Evolutionary conservation across 768 basidiomycete species (phyloP), one percentile per base, ranked within the genome.

Genomic region (Epithele typhae): DNA sequence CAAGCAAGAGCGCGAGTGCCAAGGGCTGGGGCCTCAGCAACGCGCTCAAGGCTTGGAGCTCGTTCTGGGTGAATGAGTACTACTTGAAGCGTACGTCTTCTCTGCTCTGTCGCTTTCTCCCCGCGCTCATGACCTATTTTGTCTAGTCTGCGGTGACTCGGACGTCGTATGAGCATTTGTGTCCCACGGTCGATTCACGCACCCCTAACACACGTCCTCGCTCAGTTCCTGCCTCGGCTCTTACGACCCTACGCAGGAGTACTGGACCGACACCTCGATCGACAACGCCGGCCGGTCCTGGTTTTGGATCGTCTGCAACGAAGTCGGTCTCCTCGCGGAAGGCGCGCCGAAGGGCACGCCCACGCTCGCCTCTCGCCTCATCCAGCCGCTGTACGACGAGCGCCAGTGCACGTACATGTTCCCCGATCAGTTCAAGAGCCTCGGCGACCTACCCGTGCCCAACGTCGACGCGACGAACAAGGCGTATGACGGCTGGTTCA

Each of bases 301-400:
- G 84, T 63, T 68, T 46, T 87, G 86, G 86, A 77, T 84, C 57
- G 76, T 81, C 81, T 87, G 86, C 57, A 85, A 82, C 55, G 75
- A 87, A 65, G 72, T 87, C 1, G 86, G 86, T n/a, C 25, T 84
- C 49, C 46, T 68, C 57, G 51, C 65, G 64, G 49, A 66, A 61
- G 65, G 71, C 25, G 70, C 73, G 3, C 74, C 74, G 1, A 11
- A 25, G 5, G 60, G 54, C 21, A 59, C 65, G 37, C 69, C 73
- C 2, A 67, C 73, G n/a, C 59, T 83, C 37, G 79, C 82, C 17
- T 72, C 76, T 2, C 71, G 79, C 7, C 68, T 81, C 3, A 64
- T 82, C 19, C 74, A 78, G 51, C 78, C 78, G 0, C 30, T 57
- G 14, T 82, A 80, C 54, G 80, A 82, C 54, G 61, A 80, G 81